phyloP scores from a whole-genome alignment of 2,329 filamentous ascomycete species.

The Talaromyces funiculosus region DNA sequence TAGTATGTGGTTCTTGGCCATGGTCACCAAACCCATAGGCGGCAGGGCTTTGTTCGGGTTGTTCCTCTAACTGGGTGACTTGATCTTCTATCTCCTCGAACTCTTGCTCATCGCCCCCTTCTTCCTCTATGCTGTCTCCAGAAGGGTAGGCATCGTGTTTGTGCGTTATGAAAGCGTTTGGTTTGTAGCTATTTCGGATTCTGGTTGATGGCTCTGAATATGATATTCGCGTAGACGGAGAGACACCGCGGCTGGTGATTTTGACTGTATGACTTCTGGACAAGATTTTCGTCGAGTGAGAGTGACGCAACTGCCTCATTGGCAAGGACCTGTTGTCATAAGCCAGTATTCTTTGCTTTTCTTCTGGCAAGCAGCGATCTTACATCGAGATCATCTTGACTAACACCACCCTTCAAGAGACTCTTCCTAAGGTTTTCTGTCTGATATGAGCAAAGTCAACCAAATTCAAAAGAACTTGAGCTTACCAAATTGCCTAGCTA shows the following conservation, averaged over 20 bases:
- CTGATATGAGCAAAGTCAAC: slow-evolving; percentile 1
- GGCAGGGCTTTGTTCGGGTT: slow-evolving; percentile 17
- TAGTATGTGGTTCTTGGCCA: slow-evolving; percentile 24
- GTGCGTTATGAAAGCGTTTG: background rate
- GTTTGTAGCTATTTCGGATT: background rate
- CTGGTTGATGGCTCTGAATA: background rate
- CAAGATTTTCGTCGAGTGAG: background rate
- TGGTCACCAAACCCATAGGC: slow-evolving; percentile 19
- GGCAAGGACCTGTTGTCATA: background rate
- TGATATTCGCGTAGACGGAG: background rate
- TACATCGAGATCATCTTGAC: slow-evolving; percentile 46
- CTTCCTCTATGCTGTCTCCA: slow-evolving; percentile 18
- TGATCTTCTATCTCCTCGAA: slow-evolving; percentile 22
- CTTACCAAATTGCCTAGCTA: slow-evolving; percentile 26
- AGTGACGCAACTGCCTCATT: background rate
- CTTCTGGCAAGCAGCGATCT: slow-evolving; percentile 12
- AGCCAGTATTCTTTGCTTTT: background rate
- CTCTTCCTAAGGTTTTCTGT: slow-evolving; percentile 45
- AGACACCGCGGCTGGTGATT: background rate
- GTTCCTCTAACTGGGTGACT: slow-evolving; percentile 18
- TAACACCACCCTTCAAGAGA: slow-evolving; percentile 48
- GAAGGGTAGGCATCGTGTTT: background rate
- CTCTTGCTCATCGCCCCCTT: slow-evolving; percentile 16
- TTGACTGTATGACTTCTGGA: background rate
- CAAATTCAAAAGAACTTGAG: background rate